Conservation (phyloP, 164 flowering plant species). For the Tetrastigma voinierianum region DNA sequence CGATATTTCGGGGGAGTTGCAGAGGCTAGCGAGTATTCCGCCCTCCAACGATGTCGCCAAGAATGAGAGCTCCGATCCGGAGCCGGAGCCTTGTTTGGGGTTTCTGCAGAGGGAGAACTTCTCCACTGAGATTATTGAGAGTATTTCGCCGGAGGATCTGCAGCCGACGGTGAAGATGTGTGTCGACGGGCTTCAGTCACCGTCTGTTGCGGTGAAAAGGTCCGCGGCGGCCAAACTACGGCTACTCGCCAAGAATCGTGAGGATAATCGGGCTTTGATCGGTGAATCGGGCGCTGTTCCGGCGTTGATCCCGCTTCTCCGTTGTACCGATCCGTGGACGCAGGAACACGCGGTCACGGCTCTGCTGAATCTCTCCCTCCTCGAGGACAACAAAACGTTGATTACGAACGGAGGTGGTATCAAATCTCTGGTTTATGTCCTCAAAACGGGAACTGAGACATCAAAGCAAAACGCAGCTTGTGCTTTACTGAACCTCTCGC, state of each 20-base stretch:
- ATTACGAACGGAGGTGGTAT: conserved; percentile 64
- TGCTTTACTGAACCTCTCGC: conserved; percentile 69
- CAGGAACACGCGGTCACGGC: conserved; percentile 97
- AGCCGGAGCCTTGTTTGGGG: conserved; percentile 48
- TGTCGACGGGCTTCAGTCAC: conserved; percentile 57
- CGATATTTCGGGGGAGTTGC: conserved; percentile 91
- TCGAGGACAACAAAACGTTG: conserved; percentile 49
- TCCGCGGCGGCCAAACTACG: conserved; percentile 92
- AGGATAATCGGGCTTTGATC: conserved; percentile 82
- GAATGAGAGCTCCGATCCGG: conserved; percentile 13
- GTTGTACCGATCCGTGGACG: conserved; percentile 72
- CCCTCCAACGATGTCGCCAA: conserved; percentile 19
- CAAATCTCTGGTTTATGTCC: conserved; percentile 73
- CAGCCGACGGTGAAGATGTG: conserved; percentile 76
- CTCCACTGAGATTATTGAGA: conserved; percentile 72
- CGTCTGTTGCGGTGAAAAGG: conserved; percentile 55
- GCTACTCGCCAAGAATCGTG: conserved; percentile 86
- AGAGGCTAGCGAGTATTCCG: conserved; percentile 71
- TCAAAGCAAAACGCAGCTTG: conserved; percentile 98
- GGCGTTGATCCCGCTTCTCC: conserved; percentile 67
- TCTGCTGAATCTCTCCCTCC: conserved; percentile 77
- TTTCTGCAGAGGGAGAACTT: conserved; percentile 61
- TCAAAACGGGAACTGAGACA: conserved; percentile 85
- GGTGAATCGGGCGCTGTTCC: conserved; percentile 89
- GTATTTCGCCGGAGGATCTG: conserved; percentile 74